Conservation (phyloP, 108 stramenopile genomes). For the Schizochytrium sp. region DNA sequence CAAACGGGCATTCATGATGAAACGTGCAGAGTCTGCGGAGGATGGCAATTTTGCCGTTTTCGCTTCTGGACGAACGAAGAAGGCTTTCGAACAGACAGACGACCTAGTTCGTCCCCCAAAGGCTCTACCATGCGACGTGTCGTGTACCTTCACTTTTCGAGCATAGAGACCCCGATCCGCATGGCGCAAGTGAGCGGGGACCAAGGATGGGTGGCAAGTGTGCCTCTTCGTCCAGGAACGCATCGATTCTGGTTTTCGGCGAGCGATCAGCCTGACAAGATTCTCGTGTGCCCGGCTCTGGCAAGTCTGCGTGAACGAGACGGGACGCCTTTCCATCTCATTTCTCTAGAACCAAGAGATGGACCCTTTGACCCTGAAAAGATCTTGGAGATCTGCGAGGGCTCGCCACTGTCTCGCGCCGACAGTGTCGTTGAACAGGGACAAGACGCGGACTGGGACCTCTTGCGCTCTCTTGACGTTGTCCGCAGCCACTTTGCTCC, state of each 20-base stretch:
- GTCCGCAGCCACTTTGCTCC: background rate
- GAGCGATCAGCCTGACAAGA: background rate
- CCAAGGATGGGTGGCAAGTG: background rate
- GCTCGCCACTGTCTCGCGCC: background rate
- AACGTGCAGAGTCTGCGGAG: background rate
- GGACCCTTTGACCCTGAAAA: background rate
- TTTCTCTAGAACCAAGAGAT: background rate
- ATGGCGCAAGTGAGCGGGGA: background rate
- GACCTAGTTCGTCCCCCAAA: background rate
- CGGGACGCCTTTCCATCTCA: background rate
- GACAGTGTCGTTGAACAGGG: no score
- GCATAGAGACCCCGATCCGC: background rate
- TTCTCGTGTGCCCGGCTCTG: background rate
- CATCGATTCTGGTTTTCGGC: background rate
- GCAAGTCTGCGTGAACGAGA: no score
- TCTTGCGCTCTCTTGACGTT: background rate
- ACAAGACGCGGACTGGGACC: background rate
- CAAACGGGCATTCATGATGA: no score
- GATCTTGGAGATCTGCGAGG: background rate
- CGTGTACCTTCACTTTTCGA: background rate
- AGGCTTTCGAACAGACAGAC: no score
- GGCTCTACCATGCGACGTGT: background rate
- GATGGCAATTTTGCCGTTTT: background rate
- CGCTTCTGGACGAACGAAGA: background rate
- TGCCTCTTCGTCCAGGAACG: background rate